Evolutionary conservation across 352 stramenopile species (phyloP).

Genomic region (Thraustochytrium striatum): DNA sequence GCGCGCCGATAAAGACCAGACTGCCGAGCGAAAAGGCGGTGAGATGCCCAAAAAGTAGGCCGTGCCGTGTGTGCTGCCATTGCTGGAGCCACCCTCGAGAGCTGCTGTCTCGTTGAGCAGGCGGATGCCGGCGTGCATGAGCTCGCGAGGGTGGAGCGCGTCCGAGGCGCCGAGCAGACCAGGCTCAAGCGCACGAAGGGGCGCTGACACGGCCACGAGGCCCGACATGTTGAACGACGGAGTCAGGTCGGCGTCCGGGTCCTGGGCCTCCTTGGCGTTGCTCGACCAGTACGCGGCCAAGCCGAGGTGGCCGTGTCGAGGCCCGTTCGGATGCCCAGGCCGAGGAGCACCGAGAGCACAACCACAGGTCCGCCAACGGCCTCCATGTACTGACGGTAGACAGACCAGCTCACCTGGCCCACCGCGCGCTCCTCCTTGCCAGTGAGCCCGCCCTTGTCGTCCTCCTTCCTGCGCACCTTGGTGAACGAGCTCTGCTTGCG

Average conservation of each 20-base stretch:
- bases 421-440: conserved; percentile 45
- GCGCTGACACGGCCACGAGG: too few species aligned
- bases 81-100: neutral
- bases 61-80: neutral
- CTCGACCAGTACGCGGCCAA: conserved; percentile 49
- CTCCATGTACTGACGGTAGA: conserved; percentile 41
- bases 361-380: conserved; percentile 31
- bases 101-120: too few species aligned
- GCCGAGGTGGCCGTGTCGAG: conserved; percentile 36
- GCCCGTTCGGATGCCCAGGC: neutral
- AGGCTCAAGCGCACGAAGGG: too few species aligned
- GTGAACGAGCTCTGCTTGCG: conserved; percentile 42
- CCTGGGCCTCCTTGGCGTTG: conserved; percentile 1
- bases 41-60: conserved; percentile 48
- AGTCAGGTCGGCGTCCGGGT: neutral
- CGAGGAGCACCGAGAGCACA: neutral
- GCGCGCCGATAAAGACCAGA: neutral
- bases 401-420: conserved; percentile 23
- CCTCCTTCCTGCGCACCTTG: neutral
- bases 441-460: conserved; percentile 24
- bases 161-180: too few species aligned
- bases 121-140: too few species aligned
- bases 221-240: too few species aligned
- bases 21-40: neutral
- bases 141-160: too few species aligned